A percentile compares a stretch with the other conserved stretches of the same genome.
phyloP scores from a whole-genome alignment of 257 asterid species.

The Plantago major region DNA sequence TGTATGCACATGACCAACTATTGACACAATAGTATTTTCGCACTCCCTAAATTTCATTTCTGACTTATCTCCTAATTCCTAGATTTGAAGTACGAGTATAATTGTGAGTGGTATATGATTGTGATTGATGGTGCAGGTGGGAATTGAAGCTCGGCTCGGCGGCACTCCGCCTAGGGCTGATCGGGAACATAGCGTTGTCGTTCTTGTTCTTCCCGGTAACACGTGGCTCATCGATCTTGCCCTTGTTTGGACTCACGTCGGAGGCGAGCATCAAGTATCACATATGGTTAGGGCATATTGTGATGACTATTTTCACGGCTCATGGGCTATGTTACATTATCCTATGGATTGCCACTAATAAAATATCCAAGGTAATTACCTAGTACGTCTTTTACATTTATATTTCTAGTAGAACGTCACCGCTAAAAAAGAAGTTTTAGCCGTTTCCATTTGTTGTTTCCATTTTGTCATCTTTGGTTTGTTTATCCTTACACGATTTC shows the following conservation, averaged over 20 bases:
- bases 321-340: constrained; percentile 58
- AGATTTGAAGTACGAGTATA: no score
- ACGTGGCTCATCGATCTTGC: constrained; percentile 70
- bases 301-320: constrained; percentile 59
- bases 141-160: constrained; percentile 47
- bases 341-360: constrained; percentile 52
- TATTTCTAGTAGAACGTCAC: neutral
- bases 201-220: constrained; percentile 88
- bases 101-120: no score
- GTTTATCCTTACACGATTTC: no score
- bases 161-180: constrained; percentile 51
- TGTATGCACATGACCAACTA: no score
- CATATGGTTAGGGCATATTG: constrained; percentile 79
- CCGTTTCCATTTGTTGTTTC: no score
- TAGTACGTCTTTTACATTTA: constrained; percentile 39
- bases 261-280: constrained; percentile 80
- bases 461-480: no score
- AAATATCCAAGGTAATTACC: constrained; percentile 59
- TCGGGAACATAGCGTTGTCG: constrained; percentile 47
- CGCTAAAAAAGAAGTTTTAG: no score
- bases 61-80: no score
- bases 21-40: no score
- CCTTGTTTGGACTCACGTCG: constrained; percentile 63
- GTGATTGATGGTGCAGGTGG: constrained; percentile 47
- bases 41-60: no score